Evolutionary conservation across 108 stramenopile species (phyloP), one percentile per base, ranked within the genome.

Genomic region (Schizochytrium sp.): DNA sequence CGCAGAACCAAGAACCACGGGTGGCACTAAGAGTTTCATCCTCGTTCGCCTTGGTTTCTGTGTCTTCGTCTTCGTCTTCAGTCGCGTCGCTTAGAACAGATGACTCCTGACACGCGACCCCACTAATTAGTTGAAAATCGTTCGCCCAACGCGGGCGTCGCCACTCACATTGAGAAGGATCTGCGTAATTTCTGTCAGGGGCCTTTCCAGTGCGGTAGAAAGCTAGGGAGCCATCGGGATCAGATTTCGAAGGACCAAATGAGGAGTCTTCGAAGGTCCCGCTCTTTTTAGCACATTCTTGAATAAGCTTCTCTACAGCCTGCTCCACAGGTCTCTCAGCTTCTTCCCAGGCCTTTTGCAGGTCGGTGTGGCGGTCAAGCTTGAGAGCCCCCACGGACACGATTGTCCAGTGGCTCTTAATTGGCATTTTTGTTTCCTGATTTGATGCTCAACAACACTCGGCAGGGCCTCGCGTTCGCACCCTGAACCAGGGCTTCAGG

Each of bases 321-420:
- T 46, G 7, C 45, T 46, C 15, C 8, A 83, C 76, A 8, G 10
- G 12, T 42, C 40, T 12, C 28, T 83, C 76, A 5, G 76, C 76
- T n/a, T 5, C 12, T 8, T 55, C 50, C 76, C 76, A 83, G 8
- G 76, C 76, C n/a, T 7, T 10, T 5, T 0, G 28, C 5, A 83
- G 76, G 53, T 83, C 53, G 50, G 76, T 83, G 76, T 83, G 5
- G 76, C 76, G 47, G 53, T 83, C 53, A 38, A 83, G 28, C 28
- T 49, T 55, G 76, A 83, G 47, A 47, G 76, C 76, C 15, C 53
- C 76, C 17, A 83, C 76, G 47, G 50, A 53, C 76, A 83, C 76
- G 28, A 83, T 55, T n/a, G 5, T 40, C 76, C 15, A 83, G 15
- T 56, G 10, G 10, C 8, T 83, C 40, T 46, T 49, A 47, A 7